Base-by-base conservation (phyloP, 257 asterid genomes). In the Cruciata laevipes region DNA sequence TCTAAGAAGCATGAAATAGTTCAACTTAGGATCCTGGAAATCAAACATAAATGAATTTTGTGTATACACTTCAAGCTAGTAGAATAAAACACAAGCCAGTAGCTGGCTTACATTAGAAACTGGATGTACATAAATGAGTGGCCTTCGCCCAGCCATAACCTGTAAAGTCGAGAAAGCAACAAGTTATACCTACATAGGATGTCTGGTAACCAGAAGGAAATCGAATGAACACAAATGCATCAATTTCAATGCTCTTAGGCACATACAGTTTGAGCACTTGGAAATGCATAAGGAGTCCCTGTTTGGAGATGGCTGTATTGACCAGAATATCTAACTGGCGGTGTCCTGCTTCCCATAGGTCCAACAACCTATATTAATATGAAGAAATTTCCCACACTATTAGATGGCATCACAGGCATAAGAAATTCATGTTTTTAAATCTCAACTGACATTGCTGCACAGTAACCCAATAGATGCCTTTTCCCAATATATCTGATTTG, bases 101-200 rank as follows among this genome's bases (percentile, higher is more conserved):
- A 35, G 9, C 44, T 5, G 44, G 66, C 97, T 82, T 84, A 90
- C 97, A 75, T 81, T 76, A 63, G 96, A 66, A 77, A 85, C 72
- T 25, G 91, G 93, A 80, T 86, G 91, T 86, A 84, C 66, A 64
- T 83, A 82, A 76, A 85, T 85, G 73, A 84, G 83, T 57, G 90
- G 86, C 61, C 87, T 63, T 49, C 89, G 83, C 71, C 89, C 91
- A 76, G 80, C 73, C 88, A 81, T 81, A 70, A 82, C 86, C 97
- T 90, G 86, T 65, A 76, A 80, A 80, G 12, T 42, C 56, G 67
- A 73, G 65, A 69, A 66, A 20, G 17, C 9, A 68, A 37, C 27
- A 18, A 33, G 17, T 33, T 65, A 21, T 58, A 20, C 40, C 7
- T 32, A 21, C 56, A 42, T 56, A 58, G 71, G 31, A 32, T 53